These are phyloP conservation scores for Cyberlindnera subsufficiens DNA, from an alignment of 805 yeast species.

Conservation along the genomic window DNA sequence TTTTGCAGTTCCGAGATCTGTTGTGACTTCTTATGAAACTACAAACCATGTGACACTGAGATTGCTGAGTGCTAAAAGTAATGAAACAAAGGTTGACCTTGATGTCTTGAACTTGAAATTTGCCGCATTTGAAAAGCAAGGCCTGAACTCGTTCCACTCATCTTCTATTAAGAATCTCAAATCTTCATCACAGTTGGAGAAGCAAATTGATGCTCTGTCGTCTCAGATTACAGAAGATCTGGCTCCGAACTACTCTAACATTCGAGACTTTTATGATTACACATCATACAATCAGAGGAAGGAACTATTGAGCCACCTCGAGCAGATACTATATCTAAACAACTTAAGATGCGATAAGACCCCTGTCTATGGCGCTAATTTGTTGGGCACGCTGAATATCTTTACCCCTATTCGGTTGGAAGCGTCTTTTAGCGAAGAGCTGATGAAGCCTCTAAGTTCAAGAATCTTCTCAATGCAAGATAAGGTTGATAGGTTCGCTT, in stretches of 20 bases:
- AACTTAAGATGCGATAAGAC: constrained; percentile 52
- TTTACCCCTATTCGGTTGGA: constrained; percentile 24
- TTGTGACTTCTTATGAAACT: constrained; percentile 41
- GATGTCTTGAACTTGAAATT: constrained; percentile 58
- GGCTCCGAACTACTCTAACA: constrained; percentile 28
- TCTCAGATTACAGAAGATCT: constrained; percentile 24
- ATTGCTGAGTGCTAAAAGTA: constrained; percentile 23
- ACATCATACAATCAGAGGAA: constrained; percentile 46
- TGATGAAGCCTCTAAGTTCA: constrained; percentile 37
- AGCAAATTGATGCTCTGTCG: constrained; percentile 39
- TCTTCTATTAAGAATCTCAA: constrained; percentile 38
- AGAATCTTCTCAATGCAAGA: constrained; percentile 38
- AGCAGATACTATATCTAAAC: constrained; percentile 60
- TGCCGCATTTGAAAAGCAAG: constrained; percentile 33
- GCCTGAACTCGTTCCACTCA: constrained; percentile 39
- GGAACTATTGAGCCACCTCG: constrained; percentile 44
- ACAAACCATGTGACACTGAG: constrained; percentile 36
- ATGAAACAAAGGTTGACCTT: constrained; percentile 36
- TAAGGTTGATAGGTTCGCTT: constrained; percentile 68
- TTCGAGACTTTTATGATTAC: constrained; percentile 55
- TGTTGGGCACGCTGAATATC: constrained; percentile 37
- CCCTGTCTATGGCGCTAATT: constrained; percentile 66
- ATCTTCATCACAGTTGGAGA: constrained; percentile 39
- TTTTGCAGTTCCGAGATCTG: constrained; percentile 65
- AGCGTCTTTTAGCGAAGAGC: constrained; percentile 18